Evolutionary conservation across 495 filamentous ascomycete species (phyloP), one percentile per base, ranked within the genome.

Genomic region (Paragyromitra xinjiangensis): DNA sequence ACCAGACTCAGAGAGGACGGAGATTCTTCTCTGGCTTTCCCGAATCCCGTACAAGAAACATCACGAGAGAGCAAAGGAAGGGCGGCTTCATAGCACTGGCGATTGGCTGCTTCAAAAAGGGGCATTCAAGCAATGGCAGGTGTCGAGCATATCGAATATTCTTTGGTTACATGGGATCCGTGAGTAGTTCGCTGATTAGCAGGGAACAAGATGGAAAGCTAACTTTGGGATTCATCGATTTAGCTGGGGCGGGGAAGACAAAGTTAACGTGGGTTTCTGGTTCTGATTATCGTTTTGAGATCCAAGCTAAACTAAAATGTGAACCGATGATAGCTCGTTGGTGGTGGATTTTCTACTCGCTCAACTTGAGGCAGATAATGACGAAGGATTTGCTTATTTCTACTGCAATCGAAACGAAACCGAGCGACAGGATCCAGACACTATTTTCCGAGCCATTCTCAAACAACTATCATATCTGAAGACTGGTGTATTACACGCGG

Each of bases 91-190:
- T 37, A 51, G 40, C 4, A 71, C 70, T 12, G 78, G 69, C 5
- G 55, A 75, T 12, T 80, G 70, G 78, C 12, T 78, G 6, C 69
- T 80, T 16, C 24, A 37, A 1, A 64, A 39, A 26, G 2, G 59
- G 7, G 66, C 68, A 37, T 80, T 56, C 45, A 44, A 24, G 9
- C 19, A 65, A 42, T 80, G 78, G 78, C 24, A 59, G 48, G 14
- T 11, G 0, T 71, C 58, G 6, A 78, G 78, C 26, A 19, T 59
- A 14, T 80, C 78, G 4, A 62, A 7, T 9, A 63, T 65, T n/a
- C 44, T 71, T 0, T 72, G 61, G 64, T 59, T 77, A 50, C 74
- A 62, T n/a, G 68, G 74, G 3, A 77, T 77, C 29, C 68, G 59
- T 77, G 42, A 14, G 68, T 2, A 22, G n/a, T 9, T 29, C 3